Percentiles rank a stretch among this genome's conserved stretches.
Conservation (phyloP, 2,329 filamentous ascomycete genomes). For the Sporothrix pallida region DNA sequence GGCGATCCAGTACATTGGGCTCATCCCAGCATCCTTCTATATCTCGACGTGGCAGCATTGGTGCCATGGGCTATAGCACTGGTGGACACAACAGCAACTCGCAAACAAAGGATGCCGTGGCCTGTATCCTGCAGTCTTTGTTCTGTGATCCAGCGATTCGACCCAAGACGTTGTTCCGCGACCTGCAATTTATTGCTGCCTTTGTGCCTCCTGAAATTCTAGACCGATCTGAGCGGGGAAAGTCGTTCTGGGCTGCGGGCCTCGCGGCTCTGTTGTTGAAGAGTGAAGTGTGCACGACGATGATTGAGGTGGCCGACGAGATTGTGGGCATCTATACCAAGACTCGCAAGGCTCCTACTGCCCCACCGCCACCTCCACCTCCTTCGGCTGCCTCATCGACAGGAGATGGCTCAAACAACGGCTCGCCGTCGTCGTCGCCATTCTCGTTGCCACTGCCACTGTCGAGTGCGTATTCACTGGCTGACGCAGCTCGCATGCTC, state of each 20-base stretch:
- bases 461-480: conserved; percentile 68
- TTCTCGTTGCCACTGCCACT: conserved; percentile 38
- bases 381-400: conserved; percentile 26
- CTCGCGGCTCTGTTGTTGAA: conserved; percentile 88
- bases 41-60: conserved; percentile 41
- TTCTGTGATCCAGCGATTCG: conserved; percentile 71
- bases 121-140: conserved; percentile 68
- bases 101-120: conserved; percentile 67
- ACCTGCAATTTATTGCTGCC: conserved; percentile 75
- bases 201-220: conserved; percentile 67
- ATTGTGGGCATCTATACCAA: conserved; percentile 67
- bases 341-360: conserved; percentile 41
- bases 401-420: neutral
- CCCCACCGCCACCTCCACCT: conserved; percentile 32
- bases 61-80: conserved; percentile 56
- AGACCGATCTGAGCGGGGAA: conserved; percentile 68
- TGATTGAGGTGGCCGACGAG: conserved; percentile 66
- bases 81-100: conserved; percentile 46
- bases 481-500: conserved; percentile 86
- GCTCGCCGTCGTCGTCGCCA: conserved; percentile 31
- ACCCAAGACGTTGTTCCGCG: conserved; percentile 81
- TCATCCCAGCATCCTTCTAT: conserved; percentile 38
- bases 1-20: conserved; percentile 64
- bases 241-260: conserved; percentile 89
- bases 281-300: conserved; percentile 82